These are phyloP conservation scores for Termitomyces sp. DNA, from an alignment of 768 basidiomycete species.

Conservation along the genomic window DNA sequence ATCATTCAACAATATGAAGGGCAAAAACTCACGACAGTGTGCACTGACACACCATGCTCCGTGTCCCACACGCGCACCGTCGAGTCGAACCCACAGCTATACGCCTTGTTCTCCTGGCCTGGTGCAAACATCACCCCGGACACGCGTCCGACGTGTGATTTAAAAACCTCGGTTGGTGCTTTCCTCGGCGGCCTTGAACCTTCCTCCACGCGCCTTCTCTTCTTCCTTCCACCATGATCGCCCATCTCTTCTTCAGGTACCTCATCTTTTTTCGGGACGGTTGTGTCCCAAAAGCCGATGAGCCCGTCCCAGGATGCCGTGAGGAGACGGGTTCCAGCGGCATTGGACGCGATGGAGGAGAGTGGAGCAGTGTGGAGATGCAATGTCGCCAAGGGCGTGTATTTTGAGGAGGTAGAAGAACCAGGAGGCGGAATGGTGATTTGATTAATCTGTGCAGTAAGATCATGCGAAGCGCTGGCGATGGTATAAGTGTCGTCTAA, in stretches of 20 bases:
- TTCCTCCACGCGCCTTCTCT: slow-evolving; percentile 60
- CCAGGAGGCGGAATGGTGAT: slow-evolving; percentile 23
- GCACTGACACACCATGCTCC: slow-evolving; percentile 64
- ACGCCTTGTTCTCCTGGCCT: slow-evolving; percentile 34
- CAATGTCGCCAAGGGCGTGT: slow-evolving; percentile 54
- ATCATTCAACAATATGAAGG: background rate
- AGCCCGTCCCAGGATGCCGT: slow-evolving; percentile 87
- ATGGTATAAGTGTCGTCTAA: slow-evolving; percentile 33
- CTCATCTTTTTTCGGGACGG: slow-evolving; percentile 60
- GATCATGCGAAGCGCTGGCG: slow-evolving; percentile 76
- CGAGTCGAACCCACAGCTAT: slow-evolving; percentile 87
- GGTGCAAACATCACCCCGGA: slow-evolving; percentile 63
- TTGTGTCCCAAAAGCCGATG: slow-evolving; percentile 76
- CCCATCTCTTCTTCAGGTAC: slow-evolving; percentile 36
- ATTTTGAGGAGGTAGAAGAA: slow-evolving; percentile 20
- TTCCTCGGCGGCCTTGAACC: slow-evolving; percentile 44
- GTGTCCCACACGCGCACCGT: slow-evolving; percentile 87
- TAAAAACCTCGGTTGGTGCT: slow-evolving; percentile 68
- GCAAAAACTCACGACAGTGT: slow-evolving; percentile 56
- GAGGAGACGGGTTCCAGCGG: slow-evolving; percentile 58
- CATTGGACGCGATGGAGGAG: slow-evolving; percentile 59
- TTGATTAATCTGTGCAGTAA: slow-evolving; percentile 57
- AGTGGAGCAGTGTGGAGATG: slow-evolving; percentile 82
- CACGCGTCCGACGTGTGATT: slow-evolving; percentile 80
- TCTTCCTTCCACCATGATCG: slow-evolving; percentile 42